Conservation (phyloP, 2,329 filamentous ascomycete species). For the Xylariomycetidae sp. region DNA sequence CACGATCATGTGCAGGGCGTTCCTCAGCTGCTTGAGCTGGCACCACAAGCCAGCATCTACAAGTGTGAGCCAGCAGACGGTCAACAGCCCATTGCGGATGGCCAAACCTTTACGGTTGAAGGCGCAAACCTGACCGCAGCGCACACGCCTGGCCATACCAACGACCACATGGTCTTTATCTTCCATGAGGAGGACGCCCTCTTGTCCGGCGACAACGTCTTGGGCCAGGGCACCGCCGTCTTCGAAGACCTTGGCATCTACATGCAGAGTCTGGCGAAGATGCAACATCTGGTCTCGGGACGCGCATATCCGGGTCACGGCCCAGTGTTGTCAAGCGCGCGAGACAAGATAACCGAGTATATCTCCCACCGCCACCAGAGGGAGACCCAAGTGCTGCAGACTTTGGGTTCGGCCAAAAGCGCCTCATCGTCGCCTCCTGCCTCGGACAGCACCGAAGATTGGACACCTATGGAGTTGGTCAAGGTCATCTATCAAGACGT, state of each 20-base stretch:
- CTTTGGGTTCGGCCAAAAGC: constrained; percentile 42
- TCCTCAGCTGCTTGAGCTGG: constrained; percentile 57
- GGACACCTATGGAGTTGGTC: constrained; percentile 78
- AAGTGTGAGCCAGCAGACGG: constrained; percentile 54
- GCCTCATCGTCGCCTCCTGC: constrained; percentile 12
- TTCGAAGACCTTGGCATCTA: constrained; percentile 73
- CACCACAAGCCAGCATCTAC: constrained; percentile 57
- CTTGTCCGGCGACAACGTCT: constrained; percentile 84
- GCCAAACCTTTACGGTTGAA: constrained; percentile 46
- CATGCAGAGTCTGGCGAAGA: constrained; percentile 60
- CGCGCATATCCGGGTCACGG: constrained; percentile 87
- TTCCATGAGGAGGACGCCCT: constrained; percentile 74
- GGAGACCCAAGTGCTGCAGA: constrained; percentile 69
- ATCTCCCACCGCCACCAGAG: constrained; percentile 73
- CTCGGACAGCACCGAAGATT: constrained; percentile 31
- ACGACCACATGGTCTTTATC: constrained; percentile 75
- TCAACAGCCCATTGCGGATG: constrained; percentile 50
- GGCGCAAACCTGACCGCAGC: constrained; percentile 30
- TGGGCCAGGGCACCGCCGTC: constrained; percentile 80
- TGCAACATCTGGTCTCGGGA: constrained; percentile 61
- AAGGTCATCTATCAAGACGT: constrained; percentile 79
- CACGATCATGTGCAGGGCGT: constrained; percentile 78
- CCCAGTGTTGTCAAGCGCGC: constrained; percentile 66
- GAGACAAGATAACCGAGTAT: constrained; percentile 70
- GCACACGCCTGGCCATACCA: constrained; percentile 62